Percentiles rank a stretch among this genome's conserved stretches.
These are phyloP conservation scores for Ogataea dorogensis DNA, from an alignment of 805 yeast genomes.

Conservation along the genomic window DNA sequence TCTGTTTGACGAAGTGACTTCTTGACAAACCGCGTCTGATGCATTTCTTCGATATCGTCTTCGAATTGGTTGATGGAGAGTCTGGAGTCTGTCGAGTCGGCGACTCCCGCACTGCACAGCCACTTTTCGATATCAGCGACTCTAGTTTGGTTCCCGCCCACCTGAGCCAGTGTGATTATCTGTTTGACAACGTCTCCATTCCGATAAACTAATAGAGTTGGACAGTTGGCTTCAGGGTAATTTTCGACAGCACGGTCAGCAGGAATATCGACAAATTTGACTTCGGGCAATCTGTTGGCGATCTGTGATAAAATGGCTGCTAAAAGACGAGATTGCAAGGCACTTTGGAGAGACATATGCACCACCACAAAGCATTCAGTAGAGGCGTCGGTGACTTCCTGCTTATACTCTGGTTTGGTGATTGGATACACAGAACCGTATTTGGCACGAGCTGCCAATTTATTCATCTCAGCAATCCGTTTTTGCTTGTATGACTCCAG, in stretches of 20 bases:
- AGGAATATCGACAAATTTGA: slow-evolving; percentile 91
- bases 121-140: slow-evolving; percentile 69
- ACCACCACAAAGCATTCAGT: slow-evolving; percentile 63
- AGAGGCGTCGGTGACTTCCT: slow-evolving; percentile 83
- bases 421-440: slow-evolving; percentile 79
- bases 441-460: slow-evolving; percentile 50
- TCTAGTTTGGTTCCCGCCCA: slow-evolving; percentile 82
- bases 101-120: slow-evolving; percentile 64
- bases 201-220: slow-evolving; percentile 81
- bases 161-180: slow-evolving; percentile 69
- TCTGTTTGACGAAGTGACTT: slow-evolving; percentile 49
- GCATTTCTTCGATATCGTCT: slow-evolving; percentile 55
- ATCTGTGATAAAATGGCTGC: slow-evolving; percentile 52
- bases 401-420: slow-evolving; percentile 82
- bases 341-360: slow-evolving; percentile 69
- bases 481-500: slow-evolving; percentile 72
- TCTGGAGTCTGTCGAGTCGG: slow-evolving; percentile 65
- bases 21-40: slow-evolving; percentile 52
- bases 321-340: slow-evolving; percentile 71
- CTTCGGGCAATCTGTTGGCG: slow-evolving; percentile 71
- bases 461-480: slow-evolving; percentile 70
- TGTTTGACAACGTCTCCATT: slow-evolving; percentile 79
- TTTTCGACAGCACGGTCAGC: slow-evolving; percentile 88
- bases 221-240: slow-evolving; percentile 88
- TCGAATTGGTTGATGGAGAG: slow-evolving; percentile 53